A percentile compares a stretch with the other conserved stretches of the same genome.
Evolutionary conservation across 257 asterid genomes (phyloP).

Genomic region (Fraxinus cuspidata): DNA sequence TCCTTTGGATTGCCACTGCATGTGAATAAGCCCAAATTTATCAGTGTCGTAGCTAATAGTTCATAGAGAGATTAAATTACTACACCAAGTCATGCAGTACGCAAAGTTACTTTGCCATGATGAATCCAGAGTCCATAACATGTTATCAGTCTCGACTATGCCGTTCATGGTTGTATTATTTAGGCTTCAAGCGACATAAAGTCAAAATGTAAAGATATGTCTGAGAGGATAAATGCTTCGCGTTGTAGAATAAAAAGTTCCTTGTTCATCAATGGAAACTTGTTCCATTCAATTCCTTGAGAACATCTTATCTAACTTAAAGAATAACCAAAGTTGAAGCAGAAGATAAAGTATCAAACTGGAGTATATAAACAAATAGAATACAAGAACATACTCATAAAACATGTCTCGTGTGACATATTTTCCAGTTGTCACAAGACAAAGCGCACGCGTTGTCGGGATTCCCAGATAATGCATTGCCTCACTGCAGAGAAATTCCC

Average conservation of each 20-base stretch:
- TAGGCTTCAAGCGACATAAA: not conserved
- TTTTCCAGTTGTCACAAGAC: slow-evolving; percentile 90
- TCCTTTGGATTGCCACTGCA: slow-evolving; percentile 96
- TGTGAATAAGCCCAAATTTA: slow-evolving; percentile 23
- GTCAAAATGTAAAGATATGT: not conserved
- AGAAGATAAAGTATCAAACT: not conserved
- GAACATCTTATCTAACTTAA: not conserved
- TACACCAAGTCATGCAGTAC: not conserved
- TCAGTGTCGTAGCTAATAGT: not conserved
- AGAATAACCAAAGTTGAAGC: not conserved
- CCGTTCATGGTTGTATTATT: not conserved
- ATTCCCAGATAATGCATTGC: slow-evolving; percentile 96
- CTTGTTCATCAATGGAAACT: not conserved
- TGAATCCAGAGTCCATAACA: not conserved
- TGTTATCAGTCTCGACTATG: slow-evolving; percentile 10
- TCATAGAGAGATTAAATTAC: not conserved
- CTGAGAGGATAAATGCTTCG: not conserved
- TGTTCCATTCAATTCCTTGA: not conserved
- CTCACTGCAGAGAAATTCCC: slow-evolving; percentile 98
- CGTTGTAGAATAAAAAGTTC: slow-evolving; percentile 3
- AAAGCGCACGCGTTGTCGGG: slow-evolving; percentile 96
- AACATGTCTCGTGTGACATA: slow-evolving; percentile 90
- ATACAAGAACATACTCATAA: slow-evolving; percentile 69
- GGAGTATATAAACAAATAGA: not conserved
- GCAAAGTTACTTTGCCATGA: slow-evolving; percentile 2